A percentile compares a stretch with the other conserved stretches of the same genome.
Conservation (phyloP, 2,329 filamentous ascomycete species). For the Neonectria neomacrospora region DNA sequence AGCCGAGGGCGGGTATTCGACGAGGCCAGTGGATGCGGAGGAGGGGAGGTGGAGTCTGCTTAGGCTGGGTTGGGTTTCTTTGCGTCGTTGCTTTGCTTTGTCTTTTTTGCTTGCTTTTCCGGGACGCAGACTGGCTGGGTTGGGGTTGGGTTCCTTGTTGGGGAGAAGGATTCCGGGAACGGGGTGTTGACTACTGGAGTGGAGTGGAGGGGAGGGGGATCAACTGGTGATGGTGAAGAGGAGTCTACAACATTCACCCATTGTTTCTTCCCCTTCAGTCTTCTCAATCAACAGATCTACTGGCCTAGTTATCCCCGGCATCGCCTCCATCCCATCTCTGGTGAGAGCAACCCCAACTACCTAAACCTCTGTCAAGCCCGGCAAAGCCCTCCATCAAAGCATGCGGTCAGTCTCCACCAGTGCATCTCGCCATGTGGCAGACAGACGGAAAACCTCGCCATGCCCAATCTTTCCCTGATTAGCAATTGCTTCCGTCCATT, state of each 20-base stretch:
- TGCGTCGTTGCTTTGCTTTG: background rate
- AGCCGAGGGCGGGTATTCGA: constrained; percentile 41
- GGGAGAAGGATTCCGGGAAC: background rate
- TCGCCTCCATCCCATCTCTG: too few species aligned
- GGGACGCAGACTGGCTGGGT: background rate
- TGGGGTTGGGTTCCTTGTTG: background rate
- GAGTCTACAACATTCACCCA: background rate
- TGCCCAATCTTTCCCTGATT: background rate
- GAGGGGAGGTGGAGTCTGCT: constrained; percentile 7
- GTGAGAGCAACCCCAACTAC: background rate
- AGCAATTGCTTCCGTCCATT: constrained; percentile 4
- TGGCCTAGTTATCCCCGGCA: background rate
- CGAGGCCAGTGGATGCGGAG: constrained; percentile 23
- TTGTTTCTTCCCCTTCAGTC: background rate
- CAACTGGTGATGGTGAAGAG: background rate
- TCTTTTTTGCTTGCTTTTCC: constrained; percentile 1
- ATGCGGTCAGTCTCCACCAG: background rate
- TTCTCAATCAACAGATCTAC: background rate
- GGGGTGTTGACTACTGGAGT: constrained; percentile 1
- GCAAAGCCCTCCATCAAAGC: background rate
- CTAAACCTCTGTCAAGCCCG: background rate
- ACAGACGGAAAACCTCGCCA: background rate
- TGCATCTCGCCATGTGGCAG: background rate
- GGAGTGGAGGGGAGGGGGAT: background rate
- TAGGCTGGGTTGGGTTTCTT: background rate